Percentiles rank a stretch among this genome's conserved stretches.
These are phyloP conservation scores for Boletus coccyginus DNA, from an alignment of 768 basidiomycete genomes.

Conservation along the genomic window DNA sequence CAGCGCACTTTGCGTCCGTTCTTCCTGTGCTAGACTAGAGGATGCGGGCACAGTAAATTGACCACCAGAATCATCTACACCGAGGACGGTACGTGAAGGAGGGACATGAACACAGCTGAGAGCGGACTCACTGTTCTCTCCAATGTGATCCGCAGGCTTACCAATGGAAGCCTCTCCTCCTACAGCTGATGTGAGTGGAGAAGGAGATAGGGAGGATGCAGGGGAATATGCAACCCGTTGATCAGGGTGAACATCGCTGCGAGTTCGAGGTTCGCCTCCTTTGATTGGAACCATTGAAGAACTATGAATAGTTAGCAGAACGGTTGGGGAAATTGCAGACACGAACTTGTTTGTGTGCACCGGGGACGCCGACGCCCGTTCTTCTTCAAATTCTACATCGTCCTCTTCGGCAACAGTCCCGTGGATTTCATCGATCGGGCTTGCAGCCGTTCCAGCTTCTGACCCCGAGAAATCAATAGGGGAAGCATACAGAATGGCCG, in stretches of 20 bases:
- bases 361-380: neutral
- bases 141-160: neutral
- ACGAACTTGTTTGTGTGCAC: constrained; percentile 2
- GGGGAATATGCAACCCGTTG: neutral
- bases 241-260: neutral
- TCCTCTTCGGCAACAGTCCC: neutral
- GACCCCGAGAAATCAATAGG: neutral
- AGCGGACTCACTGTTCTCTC: neutral
- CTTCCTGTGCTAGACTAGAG: neutral
- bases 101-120: neutral
- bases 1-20: neutral
- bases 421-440: neutral
- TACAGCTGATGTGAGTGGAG: neutral
- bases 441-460: neutral
- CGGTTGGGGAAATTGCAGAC: neutral
- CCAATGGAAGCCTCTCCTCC: neutral
- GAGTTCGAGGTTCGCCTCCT: neutral
- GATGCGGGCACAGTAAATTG: neutral
- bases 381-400: neutral
- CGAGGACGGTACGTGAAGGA: neutral
- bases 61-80: neutral
- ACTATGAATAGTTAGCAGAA: neutral
- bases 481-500: neutral
- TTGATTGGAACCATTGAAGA: neutral
- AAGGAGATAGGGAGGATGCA: neutral